Percentiles rank a stretch among this genome's conserved stretches.
phyloP scores from a whole-genome alignment of 176 grass and related monocot species.

The Oryza meridionalis region DNA sequence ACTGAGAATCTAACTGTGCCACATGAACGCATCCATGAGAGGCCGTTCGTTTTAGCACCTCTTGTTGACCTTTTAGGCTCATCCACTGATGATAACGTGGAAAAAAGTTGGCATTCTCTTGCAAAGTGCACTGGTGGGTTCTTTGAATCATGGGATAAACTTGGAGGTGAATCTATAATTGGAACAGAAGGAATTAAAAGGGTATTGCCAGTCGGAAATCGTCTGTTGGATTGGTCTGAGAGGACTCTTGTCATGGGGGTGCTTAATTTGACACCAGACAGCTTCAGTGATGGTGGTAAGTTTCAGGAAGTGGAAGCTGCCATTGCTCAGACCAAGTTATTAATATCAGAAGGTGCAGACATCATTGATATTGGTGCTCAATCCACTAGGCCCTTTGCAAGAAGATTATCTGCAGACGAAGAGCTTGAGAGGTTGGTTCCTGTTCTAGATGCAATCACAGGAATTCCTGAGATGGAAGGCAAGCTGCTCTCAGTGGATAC shows the following conservation, averaged over 20 bases:
- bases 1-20: slow-evolving; percentile 68
- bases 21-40: slow-evolving; percentile 85
- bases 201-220: slow-evolving; percentile 60
- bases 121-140: slow-evolving; percentile 53
- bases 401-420: slow-evolving; percentile 62
- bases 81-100: slow-evolving; percentile 48
- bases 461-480: slow-evolving; percentile 76
- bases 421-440: slow-evolving; percentile 84
- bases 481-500: slow-evolving; percentile 79
- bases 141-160: slow-evolving; percentile 73
- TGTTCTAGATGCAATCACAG: slow-evolving; percentile 57
- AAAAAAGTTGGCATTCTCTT: slow-evolving; percentile 75
- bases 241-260: slow-evolving; percentile 84
- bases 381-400: slow-evolving; percentile 82
- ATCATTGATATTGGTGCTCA: slow-evolving; percentile 96
- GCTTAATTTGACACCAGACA: slow-evolving; percentile 88
- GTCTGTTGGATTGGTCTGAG: slow-evolving; percentile 67
- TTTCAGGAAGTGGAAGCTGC: slow-evolving; percentile 63
- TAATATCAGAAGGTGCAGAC: slow-evolving; percentile 85
- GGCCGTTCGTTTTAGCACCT: slow-evolving; percentile 89
- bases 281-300: slow-evolving; percentile 93
- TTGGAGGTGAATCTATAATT: slow-evolving; percentile 79
- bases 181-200: slow-evolving; percentile 73
- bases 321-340: slow-evolving; percentile 57
- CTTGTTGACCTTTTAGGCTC: slow-evolving; percentile 78